Evolutionary conservation across 1,139 yeast species (phyloP).

Genomic region (Yamadazyma spencermartinsiae): DNA sequence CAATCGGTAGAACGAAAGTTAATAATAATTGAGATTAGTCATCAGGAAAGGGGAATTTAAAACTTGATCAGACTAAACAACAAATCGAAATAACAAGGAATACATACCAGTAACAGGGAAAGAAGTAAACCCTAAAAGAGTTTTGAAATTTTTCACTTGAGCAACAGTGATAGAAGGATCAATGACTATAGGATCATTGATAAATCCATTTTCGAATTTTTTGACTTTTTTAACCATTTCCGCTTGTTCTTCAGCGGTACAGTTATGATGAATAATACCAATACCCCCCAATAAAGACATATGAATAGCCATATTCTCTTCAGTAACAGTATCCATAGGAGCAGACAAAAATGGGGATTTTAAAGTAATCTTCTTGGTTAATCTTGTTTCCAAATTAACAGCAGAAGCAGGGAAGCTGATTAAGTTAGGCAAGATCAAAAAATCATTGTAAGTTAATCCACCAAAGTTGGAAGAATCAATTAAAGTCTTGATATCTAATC

Average conservation of each 20-base stretch:
- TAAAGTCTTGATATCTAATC: conserved; percentile 77
- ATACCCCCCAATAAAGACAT: conserved; percentile 99
- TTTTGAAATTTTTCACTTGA: conserved; percentile 73
- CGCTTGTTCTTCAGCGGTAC: conserved; percentile 96
- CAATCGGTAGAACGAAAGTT: conserved; percentile 99
- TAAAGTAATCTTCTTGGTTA: conserved; percentile 88
- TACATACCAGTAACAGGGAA: conserved; percentile 99
- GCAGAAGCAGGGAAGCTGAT: conserved; percentile 80
- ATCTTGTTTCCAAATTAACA: conserved; percentile 77
- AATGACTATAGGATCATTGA: conserved; percentile 89
- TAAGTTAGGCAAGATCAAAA: conserved; percentile 92
- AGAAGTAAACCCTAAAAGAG: conserved; percentile 85
- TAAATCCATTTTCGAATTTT: conserved; percentile 96
- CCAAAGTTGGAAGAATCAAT: conserved; percentile 91
- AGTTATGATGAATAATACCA: conserved; percentile 98
- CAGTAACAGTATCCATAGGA: conserved; percentile 99
- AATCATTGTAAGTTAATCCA: conserved; percentile 97
- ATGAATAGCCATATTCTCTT: conserved; percentile 94
- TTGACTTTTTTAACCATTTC: conserved; percentile 97
- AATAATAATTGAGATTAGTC: conserved; percentile 49
- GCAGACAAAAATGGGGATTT: conserved; percentile 95
- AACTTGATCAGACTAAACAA: conserved; percentile 5
- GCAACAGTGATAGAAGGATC: conserved; percentile 75
- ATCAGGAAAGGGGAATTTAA: conserved; percentile 49
- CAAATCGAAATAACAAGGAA: conserved; percentile 13